Evolutionary conservation across 441 rosid genomes (phyloP), one percentile per base, ranked within the genome.

Genomic region (Francoa sonchifolia): DNA sequence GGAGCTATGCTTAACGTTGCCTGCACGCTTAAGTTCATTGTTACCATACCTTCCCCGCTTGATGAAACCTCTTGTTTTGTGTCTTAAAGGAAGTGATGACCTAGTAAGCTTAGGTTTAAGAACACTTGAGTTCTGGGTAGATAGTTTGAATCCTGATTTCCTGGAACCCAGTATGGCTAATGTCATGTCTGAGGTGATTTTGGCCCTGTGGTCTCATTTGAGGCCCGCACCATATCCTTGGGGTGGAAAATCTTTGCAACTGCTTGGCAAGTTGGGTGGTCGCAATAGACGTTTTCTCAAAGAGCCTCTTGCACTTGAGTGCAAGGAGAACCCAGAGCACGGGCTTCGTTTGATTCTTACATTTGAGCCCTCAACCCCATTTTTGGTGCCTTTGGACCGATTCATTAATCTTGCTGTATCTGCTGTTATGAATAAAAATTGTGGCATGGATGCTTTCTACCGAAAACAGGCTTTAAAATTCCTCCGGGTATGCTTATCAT

Each of bases 41-140:
- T 72, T 92, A 55, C 99, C 99, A 29, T 63, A 66, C 70, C 90
- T 92, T 58, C 80, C 92, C 42, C 94, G 89, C 43, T 81, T 92
- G 23, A 87, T 87, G 97, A 81, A 61, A 66, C 94, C 99, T 68
- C 94, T 92, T 66, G 84, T 92, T 35, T 53, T 74, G 53, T 87
- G 97, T 71, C 78, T 87, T 33, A 81, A 78, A 52, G 95, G 94
- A 65, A 79, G 66, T 58, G 80, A 83, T 75, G 99, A 87, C 40
- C 79, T 92, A 49, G 92, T 92, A 50, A 71, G 77, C 67, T 59
- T 87, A 50, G 92, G 95, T 62, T 62, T 92, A 64, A 81, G 92
- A 61, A 87, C 97, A 35, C 88, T 92, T 38, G 99, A 92, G 62
- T 92, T 92, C 65, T 92, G 99, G 99, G 95, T 92, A 11, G 99